Conservation (phyloP, 2,329 filamentous ascomycete species). For the Microdochium paspali region DNA sequence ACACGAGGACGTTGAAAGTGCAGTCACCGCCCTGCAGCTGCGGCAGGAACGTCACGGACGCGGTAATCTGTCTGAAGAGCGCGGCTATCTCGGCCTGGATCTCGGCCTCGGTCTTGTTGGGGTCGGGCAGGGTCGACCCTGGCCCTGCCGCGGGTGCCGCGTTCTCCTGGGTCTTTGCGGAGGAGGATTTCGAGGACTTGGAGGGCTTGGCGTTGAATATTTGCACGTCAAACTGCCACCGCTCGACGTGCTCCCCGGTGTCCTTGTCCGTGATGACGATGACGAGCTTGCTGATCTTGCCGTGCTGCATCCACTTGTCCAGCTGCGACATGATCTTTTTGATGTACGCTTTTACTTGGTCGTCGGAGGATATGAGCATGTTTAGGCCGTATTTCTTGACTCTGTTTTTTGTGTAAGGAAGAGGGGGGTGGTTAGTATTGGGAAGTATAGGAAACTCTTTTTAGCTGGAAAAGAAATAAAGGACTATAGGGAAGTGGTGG, state of each 20-base stretch:
- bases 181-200: constrained; percentile 33
- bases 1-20: constrained; percentile 97
- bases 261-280: constrained; percentile 97
- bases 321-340: constrained; percentile 99
- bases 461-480: too few relatives aligned
- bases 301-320: constrained; percentile 93
- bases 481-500: too few relatives aligned
- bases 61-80: constrained; percentile 96
- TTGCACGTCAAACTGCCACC: constrained; percentile 92
- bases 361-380: constrained; percentile 93
- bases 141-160: constrained; percentile 2
- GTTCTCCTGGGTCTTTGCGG: constrained; percentile 37
- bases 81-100: constrained; percentile 95
- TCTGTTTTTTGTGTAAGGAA: constrained; percentile 9
- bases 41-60: constrained; percentile 91
- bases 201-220: constrained; percentile 12
- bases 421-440: too few relatives aligned
- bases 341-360: constrained; percentile 98
- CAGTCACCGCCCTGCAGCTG: constrained; percentile 81
- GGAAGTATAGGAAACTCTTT: too few relatives aligned
- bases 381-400: constrained; percentile 99
- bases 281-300: constrained; percentile 95
- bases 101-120: constrained; percentile 82
- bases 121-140: constrained; percentile 15
- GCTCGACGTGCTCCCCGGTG: constrained; percentile 88